Evolutionary conservation across 352 stramenopile species (phyloP), one percentile per base, ranked within the genome.

Genomic region (Phytophthora cryptogea): DNA sequence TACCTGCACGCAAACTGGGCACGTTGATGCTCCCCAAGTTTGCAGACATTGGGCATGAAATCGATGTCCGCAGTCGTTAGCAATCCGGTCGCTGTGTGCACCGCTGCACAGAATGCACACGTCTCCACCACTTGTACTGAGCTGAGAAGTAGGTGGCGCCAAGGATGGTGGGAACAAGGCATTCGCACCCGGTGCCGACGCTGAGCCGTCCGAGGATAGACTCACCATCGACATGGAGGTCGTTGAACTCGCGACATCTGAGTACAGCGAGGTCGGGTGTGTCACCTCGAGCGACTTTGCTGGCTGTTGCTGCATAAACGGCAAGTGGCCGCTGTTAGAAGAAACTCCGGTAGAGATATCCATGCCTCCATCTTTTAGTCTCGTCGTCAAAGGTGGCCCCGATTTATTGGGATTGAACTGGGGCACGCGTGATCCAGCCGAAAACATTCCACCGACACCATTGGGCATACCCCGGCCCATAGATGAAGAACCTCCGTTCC

Each of bases 1-100:
- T 71, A 87, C 77, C 68, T 78, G 71, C 39, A 51, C 54, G 43
- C 77, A 87, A 37, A 85, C 56, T 55, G 76, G 70, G 26, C 77
- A 87, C 31, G 65, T 66, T 23, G 71, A 72, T 36, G 74, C 82
- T 44, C 80, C 82, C 82, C 82, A 91, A 39, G 82, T 72, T 20
- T 89, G 78, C 40, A 92, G 56, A 56, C 80, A 90, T 20, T 69
- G 59, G 35, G 63, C 66, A 49, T 92, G 82, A 58, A 92, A 92
- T 26, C 73, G 76, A 59, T 92, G 82, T n/a, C 82, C 82, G 36
- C 82, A 92, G 52, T 70, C 54, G 17, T 63, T 70, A 4, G 76
- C 78, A 43, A 86, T 70, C 23, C 74, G 72, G 54, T 90, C 82
- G 31, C 75, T 76, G 23, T 76, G 55, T 43, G 56, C 63, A n/a